Evolutionary conservation across 2,329 filamentous ascomycete genomes (phyloP).

Genomic region (Xylaria arbuscula): DNA sequence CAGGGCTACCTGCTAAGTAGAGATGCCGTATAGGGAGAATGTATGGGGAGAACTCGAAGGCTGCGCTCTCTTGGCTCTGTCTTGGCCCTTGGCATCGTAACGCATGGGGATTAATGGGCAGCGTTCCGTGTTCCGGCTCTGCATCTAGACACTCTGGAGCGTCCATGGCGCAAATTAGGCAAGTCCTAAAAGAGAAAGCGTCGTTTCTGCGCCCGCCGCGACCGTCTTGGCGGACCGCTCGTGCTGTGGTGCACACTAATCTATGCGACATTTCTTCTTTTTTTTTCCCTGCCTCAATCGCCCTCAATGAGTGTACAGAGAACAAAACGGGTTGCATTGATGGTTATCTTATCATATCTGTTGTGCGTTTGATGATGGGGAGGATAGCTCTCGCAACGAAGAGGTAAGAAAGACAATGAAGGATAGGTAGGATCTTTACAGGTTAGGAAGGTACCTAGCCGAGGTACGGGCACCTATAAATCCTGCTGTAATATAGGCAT

Average conservation of each 20-base stretch:
- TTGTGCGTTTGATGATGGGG: neutral
- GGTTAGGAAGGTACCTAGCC: no score
- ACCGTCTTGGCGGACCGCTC: constrained; percentile 23
- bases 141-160: constrained; percentile 8
- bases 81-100: constrained; percentile 34
- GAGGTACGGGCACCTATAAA: no score
- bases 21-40: neutral
- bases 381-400: neutral
- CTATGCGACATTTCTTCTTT: neutral
- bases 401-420: neutral
- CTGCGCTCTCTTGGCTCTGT: constrained; percentile 21
- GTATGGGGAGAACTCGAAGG: neutral
- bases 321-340: neutral
- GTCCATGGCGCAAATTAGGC: constrained; percentile 18
- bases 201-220: constrained; percentile 5
- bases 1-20: neutral
- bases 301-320: neutral
- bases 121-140: constrained; percentile 19
- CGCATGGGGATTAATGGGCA: constrained; percentile 13
- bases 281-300: neutral
- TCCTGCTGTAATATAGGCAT: no score
- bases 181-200: constrained; percentile 29
- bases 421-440: neutral
- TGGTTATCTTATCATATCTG: neutral
- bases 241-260: neutral